phyloP scores from a whole-genome alignment of 495 filamentous ascomycete genomes.

The Glarea lozoyensis region DNA sequence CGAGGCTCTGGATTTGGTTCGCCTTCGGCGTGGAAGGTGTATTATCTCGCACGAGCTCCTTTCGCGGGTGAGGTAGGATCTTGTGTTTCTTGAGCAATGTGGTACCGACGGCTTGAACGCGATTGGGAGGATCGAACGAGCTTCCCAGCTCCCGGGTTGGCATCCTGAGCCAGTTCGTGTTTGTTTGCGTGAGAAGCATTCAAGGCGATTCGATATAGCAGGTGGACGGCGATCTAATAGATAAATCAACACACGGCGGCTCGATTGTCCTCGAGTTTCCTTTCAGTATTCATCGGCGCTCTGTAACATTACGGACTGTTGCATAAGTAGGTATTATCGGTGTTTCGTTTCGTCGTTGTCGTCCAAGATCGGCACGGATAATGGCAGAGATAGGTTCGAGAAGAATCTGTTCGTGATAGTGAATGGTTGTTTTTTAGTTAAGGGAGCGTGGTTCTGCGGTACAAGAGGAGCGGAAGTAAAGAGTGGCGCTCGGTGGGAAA shows the following conservation, averaged over 20 bases:
- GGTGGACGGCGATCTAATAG: conserved; percentile 4
- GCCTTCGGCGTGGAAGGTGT: conserved; percentile 19
- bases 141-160: conserved; percentile 16
- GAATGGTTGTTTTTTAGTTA: conserved; percentile 5
- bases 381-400: background rate
- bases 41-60: conserved; percentile 21
- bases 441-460: conserved; percentile 6
- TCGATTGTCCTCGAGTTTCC: conserved; percentile 1
- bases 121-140: conserved; percentile 17
- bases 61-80: conserved; percentile 38
- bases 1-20: conserved; percentile 13
- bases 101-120: conserved; percentile 12
- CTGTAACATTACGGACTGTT: too few relatives aligned
- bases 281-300: conserved; percentile 14
- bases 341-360: too few relatives aligned
- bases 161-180: conserved; percentile 23
- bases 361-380: too few relatives aligned
- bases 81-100: conserved; percentile 46
- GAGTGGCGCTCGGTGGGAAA: conserved; percentile 2
- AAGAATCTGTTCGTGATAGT: background rate
- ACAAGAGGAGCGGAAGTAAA: conserved; percentile 4
- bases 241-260: conserved; percentile 3
- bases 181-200: conserved; percentile 24
- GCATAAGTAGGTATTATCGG: too few relatives aligned
- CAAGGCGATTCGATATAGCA: conserved; percentile 9